These are phyloP conservation scores for Blastobotrys americana DNA, from an alignment of 805 yeast species.

Conservation along the genomic window DNA sequence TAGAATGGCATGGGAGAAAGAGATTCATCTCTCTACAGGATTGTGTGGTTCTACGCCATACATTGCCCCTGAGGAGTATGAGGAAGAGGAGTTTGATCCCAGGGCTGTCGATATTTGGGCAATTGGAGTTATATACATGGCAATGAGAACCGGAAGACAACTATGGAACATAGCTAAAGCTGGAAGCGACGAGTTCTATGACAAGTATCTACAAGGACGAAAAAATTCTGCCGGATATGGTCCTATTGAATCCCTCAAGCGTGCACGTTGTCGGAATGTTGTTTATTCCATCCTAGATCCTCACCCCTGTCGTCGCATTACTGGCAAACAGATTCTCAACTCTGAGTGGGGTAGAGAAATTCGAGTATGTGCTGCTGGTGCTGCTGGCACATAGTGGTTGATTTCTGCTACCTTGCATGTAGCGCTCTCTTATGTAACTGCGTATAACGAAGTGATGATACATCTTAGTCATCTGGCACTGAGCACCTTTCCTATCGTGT, in stretches of 20 bases:
- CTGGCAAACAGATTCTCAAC: constrained; percentile 78
- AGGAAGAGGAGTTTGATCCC: constrained; percentile 56
- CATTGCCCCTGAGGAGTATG: constrained; percentile 85
- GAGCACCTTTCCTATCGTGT: not conserved
- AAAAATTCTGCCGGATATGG: constrained; percentile 81
- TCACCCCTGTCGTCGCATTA: constrained; percentile 76
- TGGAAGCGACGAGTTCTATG: constrained; percentile 72
- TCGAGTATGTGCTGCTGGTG: constrained; percentile 67
- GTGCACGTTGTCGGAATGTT: constrained; percentile 87
- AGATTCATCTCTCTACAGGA: constrained; percentile 62
- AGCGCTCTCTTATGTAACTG: too few relatives aligned
- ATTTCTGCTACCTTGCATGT: too few relatives aligned
- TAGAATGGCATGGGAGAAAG: constrained; percentile 81
- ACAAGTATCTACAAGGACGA: constrained; percentile 66
- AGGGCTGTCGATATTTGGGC: constrained; percentile 86
- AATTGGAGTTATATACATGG: constrained; percentile 67
- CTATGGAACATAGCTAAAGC: constrained; percentile 77
- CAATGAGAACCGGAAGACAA: constrained; percentile 87
- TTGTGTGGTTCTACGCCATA: constrained; percentile 85
- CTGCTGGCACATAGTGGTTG: constrained; percentile 24
- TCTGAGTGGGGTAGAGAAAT: constrained; percentile 96
- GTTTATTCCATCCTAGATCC: constrained; percentile 92
- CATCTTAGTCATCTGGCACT: too few relatives aligned
- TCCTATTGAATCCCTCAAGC: constrained; percentile 78
- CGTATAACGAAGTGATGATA: too few relatives aligned